Evolutionary conservation across 2,329 filamentous ascomycete genomes (phyloP), one percentile per base, ranked within the genome.

Genomic region (Hymenoscyphus occultus): DNA sequence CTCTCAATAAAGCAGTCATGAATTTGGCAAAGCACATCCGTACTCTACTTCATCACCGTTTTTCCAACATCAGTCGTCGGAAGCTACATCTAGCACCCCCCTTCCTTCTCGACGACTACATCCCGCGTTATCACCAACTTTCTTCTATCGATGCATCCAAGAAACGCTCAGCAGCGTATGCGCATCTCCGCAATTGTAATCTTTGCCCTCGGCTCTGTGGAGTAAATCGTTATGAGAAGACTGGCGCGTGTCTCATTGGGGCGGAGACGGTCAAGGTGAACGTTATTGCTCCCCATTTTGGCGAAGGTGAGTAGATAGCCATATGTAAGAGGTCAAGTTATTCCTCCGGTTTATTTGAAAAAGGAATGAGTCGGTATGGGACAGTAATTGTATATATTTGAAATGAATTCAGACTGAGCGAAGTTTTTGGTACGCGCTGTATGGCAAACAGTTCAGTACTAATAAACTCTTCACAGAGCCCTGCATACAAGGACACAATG

Each of bases 241-340:
- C 90, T 0, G 92, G 91, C 14, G 83, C 90, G 73, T 96, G 91
- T 74, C 80, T 95, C 65, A 90, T 95, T 70, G 91, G 91, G 14
- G 82, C 83, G 0, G 83, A 89, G 65, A 88, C 84, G 58, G 90
- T 87, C 64, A 92, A 92, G 72, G 90, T 95, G 70, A 93, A 92
- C 74, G 90, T 91, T 7, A 92, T 96, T 69, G 91, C 91, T 65
- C 92, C 91, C 60, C 92, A 95, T 77, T 93, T 93, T 75, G 91
- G 91, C 56, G 91, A 94, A 81, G 86, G 83, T 84, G 68, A 70
- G 80, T 77, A 59, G 22, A 5, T 16, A 19, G 42, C 16, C 14
- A 45, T n/a, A 5, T 45, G 5, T 16, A 45, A 45, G 40, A 14
- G n/a, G 14, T 3, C 28, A 45, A 45, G 40, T 45, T 13, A 28